A percentile compares a stretch with the other conserved stretches of the same genome.
phyloP scores from a whole-genome alignment of 192 early-diverging fungal species.

The Coemansia sp. region DNA sequence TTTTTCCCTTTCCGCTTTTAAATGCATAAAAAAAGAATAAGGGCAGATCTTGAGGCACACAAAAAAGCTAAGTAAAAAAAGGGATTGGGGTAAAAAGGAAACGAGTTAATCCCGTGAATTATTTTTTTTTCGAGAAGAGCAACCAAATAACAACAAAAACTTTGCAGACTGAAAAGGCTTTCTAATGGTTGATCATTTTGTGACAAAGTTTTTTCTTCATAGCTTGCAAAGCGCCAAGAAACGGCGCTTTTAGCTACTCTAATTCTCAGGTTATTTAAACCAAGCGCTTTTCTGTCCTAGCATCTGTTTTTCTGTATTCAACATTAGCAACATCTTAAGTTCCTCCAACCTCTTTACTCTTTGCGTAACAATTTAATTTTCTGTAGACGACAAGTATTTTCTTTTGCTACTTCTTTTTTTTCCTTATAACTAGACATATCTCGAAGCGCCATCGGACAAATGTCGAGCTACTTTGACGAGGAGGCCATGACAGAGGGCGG shows the following conservation, averaged over 20 bases:
- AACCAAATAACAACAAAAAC: not conserved
- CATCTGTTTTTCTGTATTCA: not conserved
- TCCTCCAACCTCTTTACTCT: not conserved
- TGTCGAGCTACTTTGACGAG: constrained; percentile 36
- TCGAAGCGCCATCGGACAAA: not conserved
- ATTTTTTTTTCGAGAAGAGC: not conserved
- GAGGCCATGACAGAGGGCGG: constrained; percentile 39
- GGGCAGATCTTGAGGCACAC: not conserved
- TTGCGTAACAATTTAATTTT: too few species aligned
- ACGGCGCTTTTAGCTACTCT: not conserved
- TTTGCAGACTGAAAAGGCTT: not conserved
- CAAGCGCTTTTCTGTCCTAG: not conserved
- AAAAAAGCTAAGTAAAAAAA: not conserved
- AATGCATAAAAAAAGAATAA: not conserved
- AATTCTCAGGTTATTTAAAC: not conserved
- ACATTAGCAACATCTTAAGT: not conserved
- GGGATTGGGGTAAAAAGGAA: not conserved
- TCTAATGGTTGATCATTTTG: too few species aligned
- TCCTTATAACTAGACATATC: not conserved
- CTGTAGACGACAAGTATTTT: not conserved
- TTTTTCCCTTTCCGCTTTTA: constrained; percentile 3
- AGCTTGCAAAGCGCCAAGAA: not conserved
- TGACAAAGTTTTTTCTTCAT: not conserved
- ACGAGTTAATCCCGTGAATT: not conserved
- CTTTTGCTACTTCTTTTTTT: not conserved